Base-by-base conservation (phyloP, 192 early-diverging fungal species). In the Dispira simplex region DNA sequence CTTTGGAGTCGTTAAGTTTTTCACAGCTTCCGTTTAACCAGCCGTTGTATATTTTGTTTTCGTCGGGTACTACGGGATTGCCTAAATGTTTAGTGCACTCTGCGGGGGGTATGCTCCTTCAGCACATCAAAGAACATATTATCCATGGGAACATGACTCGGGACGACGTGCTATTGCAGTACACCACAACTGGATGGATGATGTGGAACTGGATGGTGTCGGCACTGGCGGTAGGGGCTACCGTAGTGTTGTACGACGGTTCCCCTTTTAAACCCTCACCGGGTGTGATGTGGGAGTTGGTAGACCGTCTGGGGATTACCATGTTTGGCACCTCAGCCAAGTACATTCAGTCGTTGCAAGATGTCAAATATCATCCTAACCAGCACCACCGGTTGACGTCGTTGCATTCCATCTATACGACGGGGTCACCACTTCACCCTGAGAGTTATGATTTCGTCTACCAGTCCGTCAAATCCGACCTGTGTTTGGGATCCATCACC, bases 171-270 rank as follows among this genome's bases (percentile, higher is more conserved):
- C 74, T 90, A 63, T 88, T 98, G 68, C 93, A 97, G 68, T 91
- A 90, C 67, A 89, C 88, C 0, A 90, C 89, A 0, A 93, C 88
- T 5, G 91, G 90, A 4, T 93, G 91, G 90, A 98, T 98, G 96
- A 98, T 98, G 96, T 98, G 93, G 93, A 97, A 98, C 74, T 98
- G 96, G 96, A 82, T 96, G 27, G 80, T 93, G 1, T 76, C 80
- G 20, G 90, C 82, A 20, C 75, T 97, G n/a, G 79, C 78, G 18
- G 72, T 86, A 26, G 93, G 93, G 25, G 67, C 77, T 6, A 87
- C 91, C 8, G 77, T 94, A 51, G 87, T 93, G 3, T 69, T 88
- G 1, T 98, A 89, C 78, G 93, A 98, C 67, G 96, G 96, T 43
- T 92, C 87, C 46, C 96, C 93, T 1, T 92, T 98, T 78, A 89